A percentile compares a stretch with the other conserved stretches of the same genome.
These are phyloP conservation scores for Pichiaceae sp. DNA, from an alignment of 1,139 yeast species.

Conservation along the genomic window DNA sequence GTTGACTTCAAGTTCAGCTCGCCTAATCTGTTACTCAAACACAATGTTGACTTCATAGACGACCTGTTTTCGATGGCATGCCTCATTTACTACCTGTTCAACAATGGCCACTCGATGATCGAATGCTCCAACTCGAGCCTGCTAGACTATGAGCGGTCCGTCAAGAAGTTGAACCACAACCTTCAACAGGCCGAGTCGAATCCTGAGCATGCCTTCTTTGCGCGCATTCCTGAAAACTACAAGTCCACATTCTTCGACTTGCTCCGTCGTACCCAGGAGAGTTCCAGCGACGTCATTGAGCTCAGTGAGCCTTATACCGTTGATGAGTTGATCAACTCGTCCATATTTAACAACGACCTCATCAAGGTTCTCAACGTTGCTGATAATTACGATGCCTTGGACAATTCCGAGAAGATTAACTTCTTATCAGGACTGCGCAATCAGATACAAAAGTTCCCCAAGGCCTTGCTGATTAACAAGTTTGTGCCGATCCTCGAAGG, in stretches of 20 bases:
- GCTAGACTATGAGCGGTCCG: conserved; percentile 22
- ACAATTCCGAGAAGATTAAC: conserved; percentile 55
- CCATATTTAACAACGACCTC: conserved; percentile 68
- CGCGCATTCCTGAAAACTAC: conserved; percentile 22
- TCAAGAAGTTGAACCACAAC: conserved; percentile 14
- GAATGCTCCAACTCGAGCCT: conserved; percentile 30
- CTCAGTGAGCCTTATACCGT: conserved; percentile 35
- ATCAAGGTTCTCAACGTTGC: conserved; percentile 75
- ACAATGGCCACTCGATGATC: conserved; percentile 33
- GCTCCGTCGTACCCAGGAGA: conserved; percentile 18
- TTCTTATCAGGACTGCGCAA: conserved; percentile 60
- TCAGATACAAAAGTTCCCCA: conserved; percentile 63
- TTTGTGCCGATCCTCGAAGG: conserved; percentile 63
- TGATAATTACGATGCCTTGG: conserved; percentile 77
- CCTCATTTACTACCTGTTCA: conserved; percentile 55
- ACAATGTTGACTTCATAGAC: conserved; percentile 53
- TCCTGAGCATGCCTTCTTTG: conserved; percentile 19
- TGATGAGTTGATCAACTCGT: conserved; percentile 44
- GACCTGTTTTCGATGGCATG: conserved; percentile 83
- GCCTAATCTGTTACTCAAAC: conserved; percentile 62
- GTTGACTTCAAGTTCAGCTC: conserved; percentile 67
- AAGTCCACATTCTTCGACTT: conserved; percentile 15
- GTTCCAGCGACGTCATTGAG: conserved; percentile 31
- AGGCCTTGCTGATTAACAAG: conserved; percentile 59
- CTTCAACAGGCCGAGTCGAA: conserved; percentile 7